Percentiles rank a stretch among this genome's conserved stretches.
Conservation (phyloP, 768 basidiomycete species). For the Pilatotrama ljubarskyi region DNA sequence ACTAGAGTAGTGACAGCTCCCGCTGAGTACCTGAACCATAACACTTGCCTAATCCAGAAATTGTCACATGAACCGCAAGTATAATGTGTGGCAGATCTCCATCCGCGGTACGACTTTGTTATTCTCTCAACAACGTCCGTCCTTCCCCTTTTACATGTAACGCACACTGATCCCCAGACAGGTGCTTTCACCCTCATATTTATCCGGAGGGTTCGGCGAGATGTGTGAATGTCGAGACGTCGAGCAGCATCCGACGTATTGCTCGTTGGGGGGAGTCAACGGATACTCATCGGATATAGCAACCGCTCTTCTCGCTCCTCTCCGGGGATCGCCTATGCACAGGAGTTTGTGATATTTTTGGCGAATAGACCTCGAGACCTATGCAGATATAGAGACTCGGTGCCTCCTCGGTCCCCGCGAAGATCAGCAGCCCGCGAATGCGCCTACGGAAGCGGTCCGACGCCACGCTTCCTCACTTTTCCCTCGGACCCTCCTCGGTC, state of each 20-base stretch:
- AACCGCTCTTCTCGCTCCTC: neutral
- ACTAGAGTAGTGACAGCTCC: neutral
- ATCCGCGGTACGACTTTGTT: neutral
- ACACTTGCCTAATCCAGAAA: slow-evolving; percentile 1
- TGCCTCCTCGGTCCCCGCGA: slow-evolving; percentile 1
- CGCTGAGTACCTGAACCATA: neutral
- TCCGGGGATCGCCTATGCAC: neutral
- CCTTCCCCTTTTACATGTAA: too few relatives aligned
- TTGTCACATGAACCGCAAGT: neutral
- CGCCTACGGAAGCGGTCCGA: neutral
- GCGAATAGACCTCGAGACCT: slow-evolving; percentile 1
- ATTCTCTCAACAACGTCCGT: too few relatives aligned
- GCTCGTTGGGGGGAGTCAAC: neutral
- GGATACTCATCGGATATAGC: slow-evolving; percentile 11
- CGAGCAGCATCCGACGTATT: neutral
- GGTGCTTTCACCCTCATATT: neutral
- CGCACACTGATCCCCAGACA: too few relatives aligned
- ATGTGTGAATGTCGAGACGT: neutral
- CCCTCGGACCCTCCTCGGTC: slow-evolving; percentile 11
- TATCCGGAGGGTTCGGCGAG: neutral
- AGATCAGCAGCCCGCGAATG: slow-evolving; percentile 6
- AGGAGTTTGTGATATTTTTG: neutral
- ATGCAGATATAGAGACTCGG: neutral
- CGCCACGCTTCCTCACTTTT: neutral
- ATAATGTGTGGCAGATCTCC: neutral